Percentiles rank a stretch among this genome's conserved stretches.
Evolutionary conservation across 768 basidiomycete species (phyloP).

Genomic region (Cyathus striatus): DNA sequence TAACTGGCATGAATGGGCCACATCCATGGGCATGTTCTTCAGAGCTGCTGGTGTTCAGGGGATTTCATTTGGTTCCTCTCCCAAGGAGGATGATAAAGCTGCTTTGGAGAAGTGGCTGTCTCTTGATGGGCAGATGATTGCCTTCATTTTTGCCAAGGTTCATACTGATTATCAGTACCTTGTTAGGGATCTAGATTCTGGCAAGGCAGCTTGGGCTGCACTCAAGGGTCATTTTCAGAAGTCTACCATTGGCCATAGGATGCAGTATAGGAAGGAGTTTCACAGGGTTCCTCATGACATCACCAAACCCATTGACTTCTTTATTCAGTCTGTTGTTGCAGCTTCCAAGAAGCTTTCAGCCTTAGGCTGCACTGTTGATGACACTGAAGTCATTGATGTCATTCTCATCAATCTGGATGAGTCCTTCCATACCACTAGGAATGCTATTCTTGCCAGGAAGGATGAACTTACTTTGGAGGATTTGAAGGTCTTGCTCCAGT

Average conservation of each 20-base stretch:
- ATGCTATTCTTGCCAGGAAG: slow-evolving; percentile 9
- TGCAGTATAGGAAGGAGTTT: slow-evolving; percentile 7
- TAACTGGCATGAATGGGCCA: slow-evolving; percentile 7
- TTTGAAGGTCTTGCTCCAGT: slow-evolving; percentile 8
- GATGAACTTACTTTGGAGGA: slow-evolving; percentile 6
- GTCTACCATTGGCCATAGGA: slow-evolving; percentile 7
- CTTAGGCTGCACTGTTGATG: slow-evolving; percentile 5
- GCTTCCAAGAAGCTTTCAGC: slow-evolving; percentile 7
- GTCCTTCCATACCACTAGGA: slow-evolving; percentile 8
- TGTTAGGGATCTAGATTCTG: slow-evolving; percentile 7
- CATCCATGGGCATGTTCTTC: slow-evolving; percentile 8
- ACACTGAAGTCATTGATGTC: slow-evolving; percentile 13
- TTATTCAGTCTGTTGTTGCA: slow-evolving; percentile 8
- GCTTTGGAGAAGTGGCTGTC: slow-evolving; percentile 1
- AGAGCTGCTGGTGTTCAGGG: slow-evolving; percentile 6
- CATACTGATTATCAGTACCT: slow-evolving; percentile 5
- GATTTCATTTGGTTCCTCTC: slow-evolving; percentile 4
- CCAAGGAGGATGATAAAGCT: slow-evolving; percentile 1
- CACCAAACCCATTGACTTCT: slow-evolving; percentile 6
- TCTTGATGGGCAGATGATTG: slow-evolving; percentile 3
- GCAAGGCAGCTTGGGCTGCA: slow-evolving; percentile 5
- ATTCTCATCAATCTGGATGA: slow-evolving; percentile 13
- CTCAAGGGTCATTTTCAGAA: slow-evolving; percentile 10
- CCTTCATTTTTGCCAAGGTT: slow-evolving; percentile 2
- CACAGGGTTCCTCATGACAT: slow-evolving; percentile 10